A percentile compares a stretch with the other conserved stretches of the same genome.
Conservation (phyloP, 1,284 basidiomycete species). For the Microbotryomycetes sp. region DNA sequence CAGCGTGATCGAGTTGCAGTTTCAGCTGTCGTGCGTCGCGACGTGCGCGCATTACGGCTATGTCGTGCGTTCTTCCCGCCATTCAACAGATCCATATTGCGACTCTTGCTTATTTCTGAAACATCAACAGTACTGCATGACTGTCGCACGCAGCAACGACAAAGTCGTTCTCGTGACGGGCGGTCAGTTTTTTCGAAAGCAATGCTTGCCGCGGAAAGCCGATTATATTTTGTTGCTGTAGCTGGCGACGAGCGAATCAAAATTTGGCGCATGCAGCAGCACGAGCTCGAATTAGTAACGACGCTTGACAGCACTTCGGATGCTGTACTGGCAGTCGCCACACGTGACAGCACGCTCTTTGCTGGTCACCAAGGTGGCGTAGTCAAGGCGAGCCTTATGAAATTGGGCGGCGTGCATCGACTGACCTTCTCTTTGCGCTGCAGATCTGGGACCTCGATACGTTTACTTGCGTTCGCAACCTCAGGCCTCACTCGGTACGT, state of each 20-base stretch:
- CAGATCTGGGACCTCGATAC: constrained; percentile 86
- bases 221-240: constrained; percentile 6
- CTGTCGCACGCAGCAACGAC: constrained; percentile 47
- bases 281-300: constrained; percentile 7
- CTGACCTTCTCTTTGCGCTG: not conserved
- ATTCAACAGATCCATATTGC: too few relatives aligned
- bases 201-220: not conserved
- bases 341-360: constrained; percentile 70
- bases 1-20: constrained; percentile 42
- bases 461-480: constrained; percentile 70
- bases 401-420: not conserved
- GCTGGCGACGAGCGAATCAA: constrained; percentile 42
- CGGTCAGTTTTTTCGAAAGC: constrained; percentile 5
- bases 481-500: constrained; percentile 70
- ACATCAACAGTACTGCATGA: constrained; percentile 64
- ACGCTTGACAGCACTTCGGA: constrained; percentile 42
- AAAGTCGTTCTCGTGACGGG: constrained; percentile 64
- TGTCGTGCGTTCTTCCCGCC: constrained; percentile 49
- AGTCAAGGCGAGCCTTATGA: constrained; percentile 47
- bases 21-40: constrained; percentile 61
- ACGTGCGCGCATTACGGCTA: constrained; percentile 91
- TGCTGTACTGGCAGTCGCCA: constrained; percentile 67
- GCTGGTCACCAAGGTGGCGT: constrained; percentile 90
- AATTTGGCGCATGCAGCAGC: constrained; percentile 36
- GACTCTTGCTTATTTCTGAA: too few relatives aligned